phyloP scores from a whole-genome alignment of 2,329 filamentous ascomycete genomes.

The Neonectria coccinea region DNA sequence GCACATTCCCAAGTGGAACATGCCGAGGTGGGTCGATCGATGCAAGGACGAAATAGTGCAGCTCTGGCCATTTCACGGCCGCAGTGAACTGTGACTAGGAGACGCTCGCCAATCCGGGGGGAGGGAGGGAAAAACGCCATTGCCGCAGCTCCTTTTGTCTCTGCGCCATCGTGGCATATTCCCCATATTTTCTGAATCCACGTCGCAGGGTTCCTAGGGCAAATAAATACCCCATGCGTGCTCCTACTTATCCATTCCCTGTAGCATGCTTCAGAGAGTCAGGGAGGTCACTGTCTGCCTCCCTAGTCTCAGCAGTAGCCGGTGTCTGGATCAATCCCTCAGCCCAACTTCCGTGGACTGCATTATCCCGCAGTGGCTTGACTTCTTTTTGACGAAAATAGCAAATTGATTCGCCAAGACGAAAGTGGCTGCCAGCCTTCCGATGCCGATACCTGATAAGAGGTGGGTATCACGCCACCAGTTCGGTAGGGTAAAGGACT shows the following conservation, averaged over 20 bases:
- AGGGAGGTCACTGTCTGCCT: neutral
- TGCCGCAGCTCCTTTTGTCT: slow-evolving; percentile 1
- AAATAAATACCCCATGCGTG: neutral
- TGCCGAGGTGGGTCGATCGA: slow-evolving; percentile 21
- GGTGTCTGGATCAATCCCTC: neutral
- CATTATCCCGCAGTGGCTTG: slow-evolving; percentile 12
- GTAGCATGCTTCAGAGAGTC: slow-evolving; percentile 11
- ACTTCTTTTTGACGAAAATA: slow-evolving; percentile 3
- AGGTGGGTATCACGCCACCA: slow-evolving; percentile 20
- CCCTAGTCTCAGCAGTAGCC: neutral
- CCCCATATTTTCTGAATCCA: slow-evolving; percentile 8
- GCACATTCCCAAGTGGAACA: slow-evolving; percentile 21
- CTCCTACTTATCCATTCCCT: neutral
- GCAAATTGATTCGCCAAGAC: slow-evolving; percentile 14
- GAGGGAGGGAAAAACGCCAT: slow-evolving; percentile 15
- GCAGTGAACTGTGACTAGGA: neutral
- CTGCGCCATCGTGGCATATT: neutral
- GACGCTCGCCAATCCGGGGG: slow-evolving; percentile 21
- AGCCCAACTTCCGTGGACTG: slow-evolving; percentile 10
- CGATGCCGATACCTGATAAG: slow-evolving; percentile 9
- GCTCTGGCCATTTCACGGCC: slow-evolving; percentile 3
- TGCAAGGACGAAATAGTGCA: slow-evolving; percentile 16
- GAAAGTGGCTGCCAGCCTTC: slow-evolving; percentile 18
- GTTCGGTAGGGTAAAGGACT: neutral
- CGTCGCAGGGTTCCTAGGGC: neutral